Conservation (phyloP, 306 rosid genomes). For the Castanopsis chinensis region DNA sequence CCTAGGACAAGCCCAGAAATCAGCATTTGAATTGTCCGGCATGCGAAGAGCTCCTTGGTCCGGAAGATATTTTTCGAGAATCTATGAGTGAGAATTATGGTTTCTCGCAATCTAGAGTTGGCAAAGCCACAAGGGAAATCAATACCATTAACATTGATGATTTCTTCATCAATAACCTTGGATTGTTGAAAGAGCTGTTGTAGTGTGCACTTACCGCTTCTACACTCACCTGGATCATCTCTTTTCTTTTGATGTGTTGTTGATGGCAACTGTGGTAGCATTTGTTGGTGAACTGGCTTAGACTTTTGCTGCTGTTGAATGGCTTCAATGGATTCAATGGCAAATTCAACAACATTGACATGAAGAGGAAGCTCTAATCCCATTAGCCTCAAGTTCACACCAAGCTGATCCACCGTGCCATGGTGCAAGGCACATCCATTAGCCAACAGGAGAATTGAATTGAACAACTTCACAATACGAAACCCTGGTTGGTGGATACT, state of each 20-base stretch:
- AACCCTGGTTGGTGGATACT: slow-evolving; percentile 95
- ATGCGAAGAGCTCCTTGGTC: slow-evolving; percentile 84
- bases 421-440: slow-evolving; percentile 76
- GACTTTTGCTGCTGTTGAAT: slow-evolving; percentile 44
- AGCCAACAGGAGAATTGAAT: slow-evolving; percentile 63
- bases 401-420: slow-evolving; percentile 71
- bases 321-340: slow-evolving; percentile 73
- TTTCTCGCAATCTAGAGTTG: slow-evolving; percentile 71
- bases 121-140: slow-evolving; percentile 55
- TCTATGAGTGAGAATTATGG: slow-evolving; percentile 80
- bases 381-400: slow-evolving; percentile 55
- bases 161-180: slow-evolving; percentile 63
- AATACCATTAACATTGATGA: slow-evolving; percentile 21
- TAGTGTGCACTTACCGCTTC: slow-evolving; percentile 59
- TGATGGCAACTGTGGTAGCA: slow-evolving; percentile 17
- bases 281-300: slow-evolving; percentile 27
- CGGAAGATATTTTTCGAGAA: slow-evolving; percentile 84
- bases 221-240: slow-evolving; percentile 35
- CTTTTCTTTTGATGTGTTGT: slow-evolving; percentile 33
- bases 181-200: slow-evolving; percentile 90
- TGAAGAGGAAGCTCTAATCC: slow-evolving; percentile 85
- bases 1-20: slow-evolving; percentile 76
- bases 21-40: slow-evolving; percentile 88
- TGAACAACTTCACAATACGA: slow-evolving; percentile 75
- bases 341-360: slow-evolving; percentile 76